These are phyloP conservation scores for Taxawa tesnikishii DNA, from an alignment of 2,329 filamentous ascomycete genomes.

Conservation along the genomic window DNA sequence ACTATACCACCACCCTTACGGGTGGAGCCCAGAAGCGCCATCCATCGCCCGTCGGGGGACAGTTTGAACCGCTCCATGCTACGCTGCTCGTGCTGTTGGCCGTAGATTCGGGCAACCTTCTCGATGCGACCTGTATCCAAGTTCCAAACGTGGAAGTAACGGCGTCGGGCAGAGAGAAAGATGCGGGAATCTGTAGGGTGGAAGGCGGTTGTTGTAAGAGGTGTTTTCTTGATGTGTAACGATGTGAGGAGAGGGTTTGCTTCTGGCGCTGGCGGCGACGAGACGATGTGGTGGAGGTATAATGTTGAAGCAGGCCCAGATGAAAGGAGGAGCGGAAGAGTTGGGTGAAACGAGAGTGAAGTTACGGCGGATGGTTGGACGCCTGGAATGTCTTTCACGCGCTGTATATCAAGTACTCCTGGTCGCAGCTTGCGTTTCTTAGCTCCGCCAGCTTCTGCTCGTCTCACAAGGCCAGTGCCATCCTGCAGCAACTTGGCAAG, in stretches of 20 bases:
- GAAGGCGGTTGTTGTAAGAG: slow-evolving; percentile 77
- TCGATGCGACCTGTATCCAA: slow-evolving; percentile 69
- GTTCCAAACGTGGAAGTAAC: slow-evolving; percentile 93
- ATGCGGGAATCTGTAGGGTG: slow-evolving; percentile 59
- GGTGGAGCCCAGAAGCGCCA: slow-evolving; percentile 69
- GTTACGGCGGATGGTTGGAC: slow-evolving; percentile 65
- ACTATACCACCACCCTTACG: slow-evolving; percentile 79
- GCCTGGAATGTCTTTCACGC: slow-evolving; percentile 73
- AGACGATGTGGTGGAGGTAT: slow-evolving; percentile 75
- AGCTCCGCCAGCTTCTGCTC: slow-evolving; percentile 28
- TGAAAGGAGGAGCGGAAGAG: slow-evolving; percentile 77
- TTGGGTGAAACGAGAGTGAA: slow-evolving; percentile 79
- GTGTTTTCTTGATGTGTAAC: slow-evolving; percentile 71
- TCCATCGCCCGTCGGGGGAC: slow-evolving; percentile 74
- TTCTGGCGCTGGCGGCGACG: slow-evolving; percentile 55
- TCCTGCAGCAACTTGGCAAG: slow-evolving; percentile 70
- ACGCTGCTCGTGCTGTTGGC: slow-evolving; percentile 70
- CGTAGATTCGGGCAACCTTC: slow-evolving; percentile 64
- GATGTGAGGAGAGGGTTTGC: slow-evolving; percentile 86
- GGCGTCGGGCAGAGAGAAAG: slow-evolving; percentile 75
- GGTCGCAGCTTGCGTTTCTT: slow-evolving; percentile 66
- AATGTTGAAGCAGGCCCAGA: slow-evolving; percentile 77
- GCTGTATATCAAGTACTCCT: slow-evolving; percentile 81
- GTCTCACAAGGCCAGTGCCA: slow-evolving; percentile 50
- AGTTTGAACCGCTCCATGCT: slow-evolving; percentile 85